Percentiles rank a stretch among this genome's conserved stretches.
These are phyloP conservation scores for Picochlorum costavermella DNA, from an alignment of 139 green algal genomes.

Conservation along the genomic window DNA sequence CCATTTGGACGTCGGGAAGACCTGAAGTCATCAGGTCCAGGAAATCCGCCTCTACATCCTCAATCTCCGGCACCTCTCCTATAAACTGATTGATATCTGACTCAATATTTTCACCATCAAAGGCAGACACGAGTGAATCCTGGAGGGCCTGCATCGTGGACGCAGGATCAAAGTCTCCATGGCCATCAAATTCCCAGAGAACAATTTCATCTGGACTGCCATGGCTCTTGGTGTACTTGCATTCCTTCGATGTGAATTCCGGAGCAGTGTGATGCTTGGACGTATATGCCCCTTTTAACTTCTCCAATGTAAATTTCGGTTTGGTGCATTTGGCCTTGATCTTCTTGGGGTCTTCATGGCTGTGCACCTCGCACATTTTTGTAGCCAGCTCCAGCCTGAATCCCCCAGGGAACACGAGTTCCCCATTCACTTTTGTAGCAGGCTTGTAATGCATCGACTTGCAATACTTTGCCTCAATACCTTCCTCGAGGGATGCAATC, in stretches of 20 bases:
- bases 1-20: too few species aligned
- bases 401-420: conserved; percentile 11
- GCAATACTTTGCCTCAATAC: conserved; percentile 9
- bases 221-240: conserved; percentile 26
- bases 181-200: conserved; percentile 32
- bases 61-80: too few species aligned
- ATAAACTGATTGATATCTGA: too few species aligned
- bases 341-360: not conserved
- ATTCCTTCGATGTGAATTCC: conserved; percentile 17
- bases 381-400: conserved; percentile 10
- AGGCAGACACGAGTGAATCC: too few species aligned
- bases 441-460: not conserved
- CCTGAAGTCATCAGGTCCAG: too few species aligned
- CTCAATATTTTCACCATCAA: too few species aligned
- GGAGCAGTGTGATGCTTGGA: conserved; percentile 16
- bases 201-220: conserved; percentile 22
- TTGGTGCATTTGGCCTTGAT: conserved; percentile 17
- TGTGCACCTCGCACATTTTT: conserved; percentile 4
- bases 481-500: conserved; percentile 3
- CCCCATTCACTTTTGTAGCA: conserved; percentile 12
- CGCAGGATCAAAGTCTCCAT: not conserved
- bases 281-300: conserved; percentile 11
- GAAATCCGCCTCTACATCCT: too few species aligned
- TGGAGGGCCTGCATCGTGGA: not conserved
- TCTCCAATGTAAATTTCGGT: conserved; percentile 14